Conservation (phyloP, 768 basidiomycete genomes). For the Pleurotus platypus region DNA sequence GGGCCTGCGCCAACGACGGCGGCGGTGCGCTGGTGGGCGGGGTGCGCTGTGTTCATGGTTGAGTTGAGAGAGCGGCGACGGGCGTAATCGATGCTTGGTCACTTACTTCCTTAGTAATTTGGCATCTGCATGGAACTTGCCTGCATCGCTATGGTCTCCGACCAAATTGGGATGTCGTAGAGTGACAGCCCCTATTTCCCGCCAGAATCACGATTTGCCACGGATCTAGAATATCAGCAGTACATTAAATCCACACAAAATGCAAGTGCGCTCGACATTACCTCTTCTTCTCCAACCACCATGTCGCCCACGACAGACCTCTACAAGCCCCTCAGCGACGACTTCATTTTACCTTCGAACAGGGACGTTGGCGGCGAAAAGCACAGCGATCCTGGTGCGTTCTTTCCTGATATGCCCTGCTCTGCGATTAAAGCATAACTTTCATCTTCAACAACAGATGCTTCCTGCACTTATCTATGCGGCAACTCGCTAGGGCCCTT, state of each 20-base stretch:
- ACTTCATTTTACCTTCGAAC: constrained; percentile 60
- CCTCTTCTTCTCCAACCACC: constrained; percentile 7
- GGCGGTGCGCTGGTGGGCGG: constrained; percentile 35
- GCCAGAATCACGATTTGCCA: neutral
- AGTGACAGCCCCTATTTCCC: neutral
- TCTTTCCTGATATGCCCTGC: neutral
- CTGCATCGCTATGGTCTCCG: neutral
- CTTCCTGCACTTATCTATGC: constrained; percentile 78
- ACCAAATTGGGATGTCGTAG: neutral
- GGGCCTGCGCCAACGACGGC: constrained; percentile 86
- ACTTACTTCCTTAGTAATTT: constrained; percentile 4
- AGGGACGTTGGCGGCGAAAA: constrained; percentile 40
- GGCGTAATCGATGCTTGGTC: neutral
- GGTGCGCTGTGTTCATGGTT: constrained; percentile 8
- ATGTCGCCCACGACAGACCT: constrained; percentile 16
- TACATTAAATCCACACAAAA: too few relatives aligned
- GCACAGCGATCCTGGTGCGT: constrained; percentile 34
- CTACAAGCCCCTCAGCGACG: constrained; percentile 37
- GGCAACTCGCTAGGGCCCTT: constrained; percentile 93
- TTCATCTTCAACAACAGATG: constrained; percentile 30
- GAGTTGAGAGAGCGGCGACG: neutral
- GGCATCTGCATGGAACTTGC: constrained; percentile 2
- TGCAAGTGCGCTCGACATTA: neutral
- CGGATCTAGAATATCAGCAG: neutral
- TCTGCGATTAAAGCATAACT: constrained; percentile 1